phyloP scores from a whole-genome alignment of 441 rosid genomes.

The Euphorbia schlechtendalii region DNA sequence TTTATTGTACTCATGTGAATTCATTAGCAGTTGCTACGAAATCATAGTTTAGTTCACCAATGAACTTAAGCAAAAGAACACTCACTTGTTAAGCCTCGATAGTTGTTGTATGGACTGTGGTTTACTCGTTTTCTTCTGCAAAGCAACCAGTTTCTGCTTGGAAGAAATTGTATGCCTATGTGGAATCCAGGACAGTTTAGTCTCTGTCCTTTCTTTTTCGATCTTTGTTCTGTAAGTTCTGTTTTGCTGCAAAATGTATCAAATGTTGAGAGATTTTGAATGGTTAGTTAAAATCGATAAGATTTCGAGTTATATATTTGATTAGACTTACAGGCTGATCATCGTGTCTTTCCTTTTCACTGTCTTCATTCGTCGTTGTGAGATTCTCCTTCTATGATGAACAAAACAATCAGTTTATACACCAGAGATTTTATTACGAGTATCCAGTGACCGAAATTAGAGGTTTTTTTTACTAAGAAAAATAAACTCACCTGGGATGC shows the following conservation, averaged over 20 bases:
- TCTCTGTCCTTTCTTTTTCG: slow-evolving; percentile 18
- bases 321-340: slow-evolving; percentile 29
- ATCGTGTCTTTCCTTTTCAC: slow-evolving; percentile 16
- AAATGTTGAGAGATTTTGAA: slow-evolving; percentile 4
- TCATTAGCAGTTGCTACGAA: neutral
- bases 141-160: slow-evolving; percentile 25
- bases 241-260: slow-evolving; percentile 20
- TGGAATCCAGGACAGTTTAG: slow-evolving; percentile 20
- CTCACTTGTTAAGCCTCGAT: slow-evolving; percentile 33
- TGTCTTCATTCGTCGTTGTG: slow-evolving; percentile 4
- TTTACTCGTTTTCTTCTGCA: slow-evolving; percentile 21
- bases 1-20: neutral
- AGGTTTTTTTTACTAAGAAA: neutral
- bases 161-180: slow-evolving; percentile 23
- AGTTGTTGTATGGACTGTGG: slow-evolving; percentile 22
- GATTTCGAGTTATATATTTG: neutral
- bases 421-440: too few relatives aligned
- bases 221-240: slow-evolving; percentile 19
- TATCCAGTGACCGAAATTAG: neutral
- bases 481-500: slow-evolving; percentile 24
- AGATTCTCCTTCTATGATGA: slow-evolving; percentile 20
- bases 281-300: neutral
- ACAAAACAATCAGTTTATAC: slow-evolving; percentile 1
- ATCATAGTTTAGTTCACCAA: neutral
- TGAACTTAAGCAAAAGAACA: neutral